These are phyloP conservation scores for Oryza officinalis DNA, from an alignment of 176 grass and related monocot genomes.

Conservation along the genomic window DNA sequence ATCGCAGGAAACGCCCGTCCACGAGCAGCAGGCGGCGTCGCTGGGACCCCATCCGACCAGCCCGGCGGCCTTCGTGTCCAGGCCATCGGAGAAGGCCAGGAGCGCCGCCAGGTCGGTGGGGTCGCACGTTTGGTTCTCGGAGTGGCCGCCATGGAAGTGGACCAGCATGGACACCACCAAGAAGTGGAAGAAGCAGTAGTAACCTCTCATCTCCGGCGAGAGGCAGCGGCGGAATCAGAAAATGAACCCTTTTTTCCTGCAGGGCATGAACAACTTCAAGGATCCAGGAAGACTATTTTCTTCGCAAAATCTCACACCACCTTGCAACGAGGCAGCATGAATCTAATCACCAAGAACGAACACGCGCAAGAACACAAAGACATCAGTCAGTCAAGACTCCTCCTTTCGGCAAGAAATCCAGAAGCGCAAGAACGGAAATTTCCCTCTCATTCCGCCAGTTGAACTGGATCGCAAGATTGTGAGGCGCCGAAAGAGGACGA, in stretches of 20 bases:
- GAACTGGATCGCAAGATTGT: slow-evolving; percentile 30
- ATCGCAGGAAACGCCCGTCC: slow-evolving; percentile 67
- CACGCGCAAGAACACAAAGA: not conserved
- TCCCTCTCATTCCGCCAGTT: not conserved
- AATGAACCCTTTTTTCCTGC: slow-evolving; percentile 30
- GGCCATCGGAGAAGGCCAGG: slow-evolving; percentile 41
- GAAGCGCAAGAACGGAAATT: not conserved
- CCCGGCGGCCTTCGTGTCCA: slow-evolving; percentile 37
- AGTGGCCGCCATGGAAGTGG: slow-evolving; percentile 15
- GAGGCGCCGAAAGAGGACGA: slow-evolving; percentile 27
- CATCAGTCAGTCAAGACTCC: not conserved
- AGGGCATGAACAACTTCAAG: slow-evolving; percentile 41
- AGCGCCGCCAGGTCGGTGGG: slow-evolving; percentile 57
- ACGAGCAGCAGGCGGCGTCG: slow-evolving; percentile 62
- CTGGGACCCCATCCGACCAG: slow-evolving; percentile 49
- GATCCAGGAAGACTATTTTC: not conserved
- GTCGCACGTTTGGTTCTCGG: slow-evolving; percentile 58
- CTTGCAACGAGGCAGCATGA: not conserved
- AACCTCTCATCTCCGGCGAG: slow-evolving; percentile 61
- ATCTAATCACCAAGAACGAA: slow-evolving; percentile 29
- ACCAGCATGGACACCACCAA: slow-evolving; percentile 35
- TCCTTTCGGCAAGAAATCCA: slow-evolving; percentile 14
- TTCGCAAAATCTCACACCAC: slow-evolving; percentile 6
- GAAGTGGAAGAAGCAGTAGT: slow-evolving; percentile 26
- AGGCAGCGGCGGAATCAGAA: slow-evolving; percentile 26